These are phyloP conservation scores for Plasmodium ovale DNA, from an alignment of 169 alveolate species.

Conservation along the genomic window DNA sequence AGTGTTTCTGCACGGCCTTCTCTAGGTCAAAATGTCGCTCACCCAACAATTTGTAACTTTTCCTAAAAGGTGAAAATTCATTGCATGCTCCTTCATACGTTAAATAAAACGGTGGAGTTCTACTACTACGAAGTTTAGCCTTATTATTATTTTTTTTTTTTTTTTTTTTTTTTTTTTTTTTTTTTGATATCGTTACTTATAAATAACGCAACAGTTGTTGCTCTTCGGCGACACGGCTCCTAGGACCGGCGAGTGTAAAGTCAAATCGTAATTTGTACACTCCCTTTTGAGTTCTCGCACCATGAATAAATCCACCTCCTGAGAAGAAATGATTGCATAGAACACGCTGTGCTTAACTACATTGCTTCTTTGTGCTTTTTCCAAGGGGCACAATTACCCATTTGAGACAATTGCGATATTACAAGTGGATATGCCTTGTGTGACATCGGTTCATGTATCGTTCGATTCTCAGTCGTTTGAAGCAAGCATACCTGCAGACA, in stretches of 20 bases:
- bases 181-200: constrained; percentile 10
- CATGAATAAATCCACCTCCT: constrained; percentile 51
- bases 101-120: neutral
- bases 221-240: neutral
- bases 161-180: neutral
- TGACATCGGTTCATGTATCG: too few species aligned
- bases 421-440: too few species aligned
- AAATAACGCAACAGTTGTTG: constrained; percentile 51
- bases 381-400: too few species aligned
- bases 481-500: constrained; percentile 37
- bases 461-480: too few species aligned
- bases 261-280: neutral
- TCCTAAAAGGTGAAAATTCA: constrained; percentile 8
- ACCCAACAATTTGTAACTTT: constrained; percentile 14
- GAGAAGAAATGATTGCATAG: too few species aligned
- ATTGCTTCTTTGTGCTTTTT: too few species aligned
- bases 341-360: too few species aligned
- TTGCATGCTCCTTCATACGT: neutral
- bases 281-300: neutral
- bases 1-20: constrained; percentile 16
- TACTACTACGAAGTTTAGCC: neutral
- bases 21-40: constrained; percentile 14
- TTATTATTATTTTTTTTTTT: neutral
- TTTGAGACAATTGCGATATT: too few species aligned
- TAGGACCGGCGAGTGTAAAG: constrained; percentile 12